Evolutionary conservation across 1,139 yeast genomes (phyloP), one percentile per base, ranked within the genome.

Genomic region (Geotrichum cucujoidarum): DNA sequence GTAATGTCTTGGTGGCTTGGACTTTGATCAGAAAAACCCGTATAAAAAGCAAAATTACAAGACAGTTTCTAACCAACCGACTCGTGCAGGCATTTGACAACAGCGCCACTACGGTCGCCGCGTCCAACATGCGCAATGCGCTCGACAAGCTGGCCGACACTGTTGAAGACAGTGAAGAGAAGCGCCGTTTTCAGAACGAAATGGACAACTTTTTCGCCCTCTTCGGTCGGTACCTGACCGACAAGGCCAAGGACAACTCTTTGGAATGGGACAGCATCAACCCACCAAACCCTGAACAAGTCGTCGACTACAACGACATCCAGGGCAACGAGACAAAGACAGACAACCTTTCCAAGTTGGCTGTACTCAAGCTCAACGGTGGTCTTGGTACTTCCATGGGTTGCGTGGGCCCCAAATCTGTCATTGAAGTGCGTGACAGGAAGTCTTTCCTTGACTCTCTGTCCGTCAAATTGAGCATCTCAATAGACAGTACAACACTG

Each of bases 311-410:
- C 71, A 63, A 69, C 40, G 63, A 74, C 31, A 53, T 51, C 41
- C 60, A 63, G 45, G 58, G 56, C 50, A 50, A 59, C 59, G 37
- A 73, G 40, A 70, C 69, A 14, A 65, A 70, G 46, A 62, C 75
- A 47, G 67, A 71, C 50, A 81, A 81, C 68, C 77, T 92, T 64
- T 71, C 81, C 59, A 90, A 90, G 69, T 77, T 92, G 66, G 97
- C 97, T 3, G 98, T 92, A 42, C 77, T 92, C 69, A 92, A 92
- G 73, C 79, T 92, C 66, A 92, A 92, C 67, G 98, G 98, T 74
- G 98, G 98, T 45, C 76, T 92, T 60, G 98, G 98, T 66, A 92
- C 98, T 32, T 90, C 98, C 16, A 92, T 92, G 98, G 98, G 98
- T 50, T 92, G 98, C 74, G 97, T 92, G 55, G 98, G 98, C 52